Evolutionary conservation across 805 yeast species (phyloP).

Genomic region (Saturnispora dispora): DNA sequence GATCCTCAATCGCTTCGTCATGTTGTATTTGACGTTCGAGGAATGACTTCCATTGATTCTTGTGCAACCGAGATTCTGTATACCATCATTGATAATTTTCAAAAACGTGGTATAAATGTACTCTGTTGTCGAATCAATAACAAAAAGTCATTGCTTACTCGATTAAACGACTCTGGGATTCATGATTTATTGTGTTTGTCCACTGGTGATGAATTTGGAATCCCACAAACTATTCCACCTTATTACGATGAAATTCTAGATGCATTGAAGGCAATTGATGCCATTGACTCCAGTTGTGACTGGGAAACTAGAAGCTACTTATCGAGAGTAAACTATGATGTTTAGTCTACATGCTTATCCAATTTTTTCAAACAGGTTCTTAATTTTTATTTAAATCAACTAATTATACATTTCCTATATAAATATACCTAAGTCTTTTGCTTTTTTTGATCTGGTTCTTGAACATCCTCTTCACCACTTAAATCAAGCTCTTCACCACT

Average conservation of each 20-base stretch:
- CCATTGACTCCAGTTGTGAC: conserved; percentile 20
- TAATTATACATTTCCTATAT: neutral
- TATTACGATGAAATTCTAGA: conserved; percentile 47
- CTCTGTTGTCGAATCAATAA: conserved; percentile 54
- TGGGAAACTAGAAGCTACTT: conserved; percentile 16
- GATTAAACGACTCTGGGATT: conserved; percentile 51
- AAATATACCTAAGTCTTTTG: conserved; percentile 5
- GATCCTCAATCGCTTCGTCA: conserved; percentile 37
- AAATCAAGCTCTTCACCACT: conserved; percentile 34
- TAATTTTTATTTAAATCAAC: neutral
- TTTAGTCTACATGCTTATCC: neutral
- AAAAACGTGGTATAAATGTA: conserved; percentile 45
- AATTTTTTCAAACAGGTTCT: neutral
- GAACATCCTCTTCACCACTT: conserved; percentile 19
- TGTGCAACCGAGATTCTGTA: conserved; percentile 65
- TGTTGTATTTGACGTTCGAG: conserved; percentile 68
- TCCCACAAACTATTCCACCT: conserved; percentile 29
- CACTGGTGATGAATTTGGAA: conserved; percentile 23
- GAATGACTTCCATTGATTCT: conserved; percentile 75
- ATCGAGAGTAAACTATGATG: conserved; percentile 14
- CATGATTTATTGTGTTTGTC: conserved; percentile 24
- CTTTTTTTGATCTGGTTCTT: conserved; percentile 8
- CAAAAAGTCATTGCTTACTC: conserved; percentile 35
- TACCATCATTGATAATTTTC: conserved; percentile 52
- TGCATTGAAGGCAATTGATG: conserved; percentile 42